Evolutionary conservation across 257 asterid genomes (phyloP).

Genomic region (Nicotiana tomentosiformis): DNA sequence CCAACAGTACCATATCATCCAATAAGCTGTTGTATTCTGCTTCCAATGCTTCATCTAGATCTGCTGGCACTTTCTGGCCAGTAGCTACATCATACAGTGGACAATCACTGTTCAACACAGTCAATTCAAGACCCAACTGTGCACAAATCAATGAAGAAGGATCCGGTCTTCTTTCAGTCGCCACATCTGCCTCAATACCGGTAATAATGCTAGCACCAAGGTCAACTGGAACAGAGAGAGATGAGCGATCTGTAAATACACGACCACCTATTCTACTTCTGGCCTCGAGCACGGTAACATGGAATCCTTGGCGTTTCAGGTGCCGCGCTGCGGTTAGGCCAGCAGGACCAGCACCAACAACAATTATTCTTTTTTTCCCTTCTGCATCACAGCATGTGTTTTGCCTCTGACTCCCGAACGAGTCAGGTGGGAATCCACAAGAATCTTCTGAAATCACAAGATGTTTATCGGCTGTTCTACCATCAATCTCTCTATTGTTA

Average conservation of each 20-base stretch:
- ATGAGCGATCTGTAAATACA: conserved; percentile 79
- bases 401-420: conserved; percentile 18
- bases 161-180: conserved; percentile 96
- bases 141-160: conserved; percentile 94
- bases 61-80: conserved; percentile 80
- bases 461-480: conserved; percentile 24
- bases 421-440: conserved; percentile 21
- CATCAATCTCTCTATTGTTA: conserved; percentile 15
- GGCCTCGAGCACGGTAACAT: conserved; percentile 82
- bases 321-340: conserved; percentile 97
- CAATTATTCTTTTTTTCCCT: conserved; percentile 49
- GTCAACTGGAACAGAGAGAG: conserved; percentile 97
- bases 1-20: conserved; percentile 89
- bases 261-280: conserved; percentile 97
- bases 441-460: conserved; percentile 27
- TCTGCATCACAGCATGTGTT: conserved; percentile 28
- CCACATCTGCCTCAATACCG: conserved; percentile 97
- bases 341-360: conserved; percentile 99
- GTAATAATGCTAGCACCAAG: conserved; percentile 99
- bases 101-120: conserved; percentile 92
- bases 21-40: conserved; percentile 87
- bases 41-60: conserved; percentile 83
- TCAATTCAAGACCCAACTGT: conserved; percentile 93
- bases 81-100: conserved; percentile 88
- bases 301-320: conserved; percentile 91